These are phyloP conservation scores for Jimgerdemannia flammicorona DNA, from an alignment of 192 early-diverging fungal species.

Conservation along the genomic window DNA sequence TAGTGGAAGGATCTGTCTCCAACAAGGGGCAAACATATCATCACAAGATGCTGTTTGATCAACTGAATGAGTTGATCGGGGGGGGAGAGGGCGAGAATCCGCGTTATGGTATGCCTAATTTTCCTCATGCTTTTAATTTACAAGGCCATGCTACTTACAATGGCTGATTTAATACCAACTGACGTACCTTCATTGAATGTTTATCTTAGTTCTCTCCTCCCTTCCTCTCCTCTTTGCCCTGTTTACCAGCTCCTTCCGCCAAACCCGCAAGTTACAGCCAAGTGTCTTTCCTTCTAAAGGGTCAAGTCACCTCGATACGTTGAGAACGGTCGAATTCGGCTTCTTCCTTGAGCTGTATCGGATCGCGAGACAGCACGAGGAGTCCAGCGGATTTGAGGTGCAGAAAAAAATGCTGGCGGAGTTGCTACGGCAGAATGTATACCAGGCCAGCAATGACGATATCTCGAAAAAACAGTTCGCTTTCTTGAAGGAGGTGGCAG, in stretches of 20 bases:
- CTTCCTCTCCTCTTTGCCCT: not conserved
- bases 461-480: not conserved
- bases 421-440: not conserved
- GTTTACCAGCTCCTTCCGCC: not conserved
- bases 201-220: not conserved
- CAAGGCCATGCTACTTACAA: not conserved
- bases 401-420: not conserved
- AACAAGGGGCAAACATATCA: not conserved
- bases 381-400: not conserved
- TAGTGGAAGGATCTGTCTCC: not conserved
- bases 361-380: not conserved
- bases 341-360: not conserved
- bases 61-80: not conserved
- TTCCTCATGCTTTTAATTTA: not conserved
- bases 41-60: not conserved
- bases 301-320: not conserved
- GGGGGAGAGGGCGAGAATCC: not conserved
- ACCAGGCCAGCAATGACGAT: not conserved
- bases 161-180: not conserved
- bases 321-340: not conserved
- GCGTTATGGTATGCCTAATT: not conserved
- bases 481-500: not conserved
- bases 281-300: not conserved
- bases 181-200: not conserved
- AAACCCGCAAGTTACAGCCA: not conserved